Evolutionary conservation across 495 filamentous ascomycete species (phyloP).

Genomic region (Aspergillus sclerotiicarbonarius): DNA sequence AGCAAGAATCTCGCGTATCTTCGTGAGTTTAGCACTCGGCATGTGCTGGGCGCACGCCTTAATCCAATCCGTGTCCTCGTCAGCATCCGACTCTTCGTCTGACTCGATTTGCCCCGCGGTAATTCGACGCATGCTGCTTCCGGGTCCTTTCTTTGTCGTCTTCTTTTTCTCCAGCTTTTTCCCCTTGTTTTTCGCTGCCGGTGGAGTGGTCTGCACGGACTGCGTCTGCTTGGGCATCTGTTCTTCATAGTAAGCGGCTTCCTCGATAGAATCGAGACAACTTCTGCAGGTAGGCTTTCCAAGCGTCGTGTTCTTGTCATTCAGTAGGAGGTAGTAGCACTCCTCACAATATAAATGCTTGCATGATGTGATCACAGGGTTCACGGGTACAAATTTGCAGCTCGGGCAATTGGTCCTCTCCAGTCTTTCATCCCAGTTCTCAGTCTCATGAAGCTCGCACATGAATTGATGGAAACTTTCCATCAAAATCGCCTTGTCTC

Average conservation of each 20-base stretch:
- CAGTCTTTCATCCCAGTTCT: conserved; percentile 27
- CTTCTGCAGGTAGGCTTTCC: conserved; percentile 20
- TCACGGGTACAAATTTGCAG: conserved; percentile 29
- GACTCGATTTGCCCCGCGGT: neutral
- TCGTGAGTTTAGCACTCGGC: conserved; percentile 29
- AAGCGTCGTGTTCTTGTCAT: conserved; percentile 18
- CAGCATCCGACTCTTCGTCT: conserved; percentile 10
- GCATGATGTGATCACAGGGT: conserved; percentile 43
- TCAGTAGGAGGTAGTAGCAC: conserved; percentile 36
- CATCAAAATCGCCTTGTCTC: conserved; percentile 6
- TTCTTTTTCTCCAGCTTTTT: neutral
- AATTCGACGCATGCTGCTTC: neutral
- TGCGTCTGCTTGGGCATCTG: neutral
- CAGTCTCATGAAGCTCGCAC: conserved; percentile 20
- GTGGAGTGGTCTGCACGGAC: neutral
- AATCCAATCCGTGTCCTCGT: conserved; percentile 30
- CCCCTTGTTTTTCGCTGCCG: conserved; percentile 6
- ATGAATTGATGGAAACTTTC: conserved; percentile 20
- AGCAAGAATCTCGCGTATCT: conserved; percentile 28
- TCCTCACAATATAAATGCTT: conserved; percentile 48
- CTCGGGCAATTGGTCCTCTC: conserved; percentile 32
- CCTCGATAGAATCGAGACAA: conserved; percentile 19
- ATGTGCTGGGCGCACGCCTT: conserved; percentile 14
- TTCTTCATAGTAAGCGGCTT: conserved; percentile 10
- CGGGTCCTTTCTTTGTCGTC: neutral